Base-by-base conservation (phyloP, 2,329 filamentous ascomycete genomes). In the Eutypella sp. region DNA sequence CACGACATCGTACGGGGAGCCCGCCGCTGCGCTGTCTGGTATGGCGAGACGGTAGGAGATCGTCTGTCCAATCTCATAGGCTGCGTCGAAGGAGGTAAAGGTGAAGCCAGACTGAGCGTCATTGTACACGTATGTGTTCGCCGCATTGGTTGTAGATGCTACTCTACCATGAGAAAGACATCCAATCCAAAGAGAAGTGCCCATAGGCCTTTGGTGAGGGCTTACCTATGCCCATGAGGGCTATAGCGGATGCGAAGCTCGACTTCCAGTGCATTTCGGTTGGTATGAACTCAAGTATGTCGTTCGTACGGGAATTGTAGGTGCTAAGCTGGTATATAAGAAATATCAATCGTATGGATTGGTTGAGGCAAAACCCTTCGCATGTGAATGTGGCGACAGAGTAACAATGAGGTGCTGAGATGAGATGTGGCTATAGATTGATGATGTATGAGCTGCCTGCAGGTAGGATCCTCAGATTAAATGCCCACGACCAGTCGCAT, bases 1-100 rank as follows among this genome's bases (percentile, higher is more conserved):
- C 5, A 73, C 66, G 10, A 63, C 60, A 45, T 73, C 70, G 47
- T 68, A 73, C 0, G 65, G 52, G 7, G 57, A 47, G 3, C 41
- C 50, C 0, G 58, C 13, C 3, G 63, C 56, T 1, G 55, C 50
- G 5, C 61, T 57, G 10, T 47, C 55, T 3, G 70, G 69, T 11
- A 73, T 56, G 10, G 65, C 66, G 31, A 69, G 46, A n/a, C 66
- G 64, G 45, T 58, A 64, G 2, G 47, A 57, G 44, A 68, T 56
- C 36, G 42, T 46, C 15, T 46, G 45, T 11, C 58, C 57, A 18
- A 58, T 58, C n/a, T 54, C 56, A 46, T 62, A 61, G 4, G 40
- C 42, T 2, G 56, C 59, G 36, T 42, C 47, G 33, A 51, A 59
- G 38, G 61, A 49, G 7, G 59, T 58, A 37, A 64, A 64, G 1